A percentile compares a stretch with the other conserved stretches of the same genome.
phyloP scores from a whole-genome alignment of 176 grass and related monocot genomes.

The Cenchrus purpureus region DNA sequence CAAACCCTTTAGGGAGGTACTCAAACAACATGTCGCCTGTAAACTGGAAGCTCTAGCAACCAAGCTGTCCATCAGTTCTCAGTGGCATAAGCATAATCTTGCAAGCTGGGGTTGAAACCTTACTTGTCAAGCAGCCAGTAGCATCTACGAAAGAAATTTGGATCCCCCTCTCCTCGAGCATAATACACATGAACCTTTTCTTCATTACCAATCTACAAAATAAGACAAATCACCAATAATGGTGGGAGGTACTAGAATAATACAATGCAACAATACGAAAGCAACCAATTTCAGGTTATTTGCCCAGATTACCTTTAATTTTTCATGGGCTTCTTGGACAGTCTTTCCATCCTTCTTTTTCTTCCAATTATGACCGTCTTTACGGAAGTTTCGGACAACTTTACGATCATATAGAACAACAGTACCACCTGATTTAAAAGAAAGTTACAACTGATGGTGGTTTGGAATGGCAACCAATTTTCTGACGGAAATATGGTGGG shows the following conservation, averaged over 20 bases:
- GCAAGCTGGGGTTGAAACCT: slow-evolving; percentile 8
- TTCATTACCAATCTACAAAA: slow-evolving; percentile 85
- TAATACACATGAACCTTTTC: slow-evolving; percentile 99
- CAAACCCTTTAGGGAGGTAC: too few relatives aligned
- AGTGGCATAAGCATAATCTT: slow-evolving; percentile 26
- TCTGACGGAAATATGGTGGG: slow-evolving; percentile 21
- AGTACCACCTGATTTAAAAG: slow-evolving; percentile 64
- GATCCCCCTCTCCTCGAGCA: slow-evolving; percentile 94
- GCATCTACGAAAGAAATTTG: slow-evolving; percentile 89
- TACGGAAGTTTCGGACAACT: slow-evolving; percentile 93
- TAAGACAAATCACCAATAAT: slow-evolving; percentile 39
- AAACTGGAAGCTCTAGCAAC: background rate
- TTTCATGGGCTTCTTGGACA: slow-evolving; percentile 99
- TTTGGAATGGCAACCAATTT: slow-evolving; percentile 35
- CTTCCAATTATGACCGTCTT: slow-evolving; percentile 96
- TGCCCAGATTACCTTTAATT: slow-evolving; percentile 69
- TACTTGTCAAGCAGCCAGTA: slow-evolving; percentile 99
- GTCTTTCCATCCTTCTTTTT: slow-evolving; percentile 99
- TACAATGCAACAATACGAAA: slow-evolving; percentile 18
- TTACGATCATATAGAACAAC: slow-evolving; percentile 90
- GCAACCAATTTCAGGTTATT: slow-evolving; percentile 25
- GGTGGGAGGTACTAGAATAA: slow-evolving; percentile 2
- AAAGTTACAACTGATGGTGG: slow-evolving; percentile 10
- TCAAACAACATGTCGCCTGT: background rate
- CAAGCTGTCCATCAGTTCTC: background rate